Percentiles rank a stretch among this genome's conserved stretches.
Evolutionary conservation across 192 early-diverging fungal species (phyloP).

Genomic region (Entomortierella parvispora): DNA sequence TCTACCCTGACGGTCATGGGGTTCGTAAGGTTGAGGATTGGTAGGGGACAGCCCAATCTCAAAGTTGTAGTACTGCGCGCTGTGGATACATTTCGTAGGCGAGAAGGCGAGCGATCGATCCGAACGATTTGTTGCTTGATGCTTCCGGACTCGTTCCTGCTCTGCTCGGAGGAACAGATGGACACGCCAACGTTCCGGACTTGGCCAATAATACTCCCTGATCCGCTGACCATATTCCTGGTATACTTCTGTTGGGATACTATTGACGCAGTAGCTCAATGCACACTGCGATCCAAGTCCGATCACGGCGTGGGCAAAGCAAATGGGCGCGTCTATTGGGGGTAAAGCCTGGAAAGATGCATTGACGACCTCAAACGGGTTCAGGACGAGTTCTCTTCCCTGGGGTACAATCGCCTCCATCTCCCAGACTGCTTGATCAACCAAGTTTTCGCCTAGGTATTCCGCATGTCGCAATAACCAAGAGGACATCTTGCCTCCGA

Average conservation of each 20-base stretch:
- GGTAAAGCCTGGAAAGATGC: conserved; percentile 26
- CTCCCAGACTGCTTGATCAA: conserved; percentile 18
- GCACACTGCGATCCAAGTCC: conserved; percentile 42
- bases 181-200: conserved; percentile 8
- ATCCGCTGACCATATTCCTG: conserved; percentile 10
- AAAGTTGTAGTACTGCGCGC: conserved; percentile 33
- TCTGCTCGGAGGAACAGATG: neutral
- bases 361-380: conserved; percentile 7
- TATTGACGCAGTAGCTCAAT: conserved; percentile 34
- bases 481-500: conserved; percentile 23
- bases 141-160: neutral
- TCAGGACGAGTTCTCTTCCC: conserved; percentile 36
- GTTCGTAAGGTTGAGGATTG: no score
- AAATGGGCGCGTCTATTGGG: conserved; percentile 27
- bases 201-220: conserved; percentile 12
- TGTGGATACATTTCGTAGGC: conserved; percentile 11
- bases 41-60: neutral
- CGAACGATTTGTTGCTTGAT: neutral
- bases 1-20: conserved; percentile 3
- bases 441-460: neutral
- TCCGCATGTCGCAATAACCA: conserved; percentile 17
- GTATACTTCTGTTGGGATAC: conserved; percentile 37
- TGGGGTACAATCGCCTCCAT: conserved; percentile 24
- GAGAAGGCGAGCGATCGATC: neutral
- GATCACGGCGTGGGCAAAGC: conserved; percentile 35